Conservation (phyloP, 2,329 filamentous ascomycete species). For the Apiospora arundinis region DNA sequence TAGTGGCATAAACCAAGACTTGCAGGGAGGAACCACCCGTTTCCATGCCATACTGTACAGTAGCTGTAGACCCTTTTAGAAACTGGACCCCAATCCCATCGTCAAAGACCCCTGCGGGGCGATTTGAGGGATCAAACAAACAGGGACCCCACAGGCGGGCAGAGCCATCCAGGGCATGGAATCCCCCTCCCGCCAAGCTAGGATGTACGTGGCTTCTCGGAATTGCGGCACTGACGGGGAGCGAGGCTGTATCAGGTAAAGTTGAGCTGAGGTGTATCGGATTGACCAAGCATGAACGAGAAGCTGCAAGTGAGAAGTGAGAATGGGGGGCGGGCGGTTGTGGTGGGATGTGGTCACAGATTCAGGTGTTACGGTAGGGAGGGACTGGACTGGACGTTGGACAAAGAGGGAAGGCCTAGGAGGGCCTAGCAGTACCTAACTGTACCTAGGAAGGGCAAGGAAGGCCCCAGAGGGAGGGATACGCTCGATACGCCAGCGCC, state of each 20-base stretch:
- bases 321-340: background rate
- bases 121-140: constrained; percentile 9
- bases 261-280: background rate
- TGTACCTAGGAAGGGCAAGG: no score
- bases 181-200: constrained; percentile 14
- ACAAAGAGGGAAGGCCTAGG: no score
- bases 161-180: constrained; percentile 8
- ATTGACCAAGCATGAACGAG: background rate
- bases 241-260: constrained; percentile 1
- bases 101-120: constrained; percentile 3
- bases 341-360: background rate
- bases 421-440: no score
- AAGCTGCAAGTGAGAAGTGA: constrained; percentile 14
- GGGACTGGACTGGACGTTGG: no score
- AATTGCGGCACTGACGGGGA: background rate
- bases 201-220: constrained; percentile 15
- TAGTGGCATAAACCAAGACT: background rate
- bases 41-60: no score
- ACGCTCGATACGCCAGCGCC: constrained; percentile 1
- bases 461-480: background rate
- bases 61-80: constrained; percentile 1
- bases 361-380: background rate
- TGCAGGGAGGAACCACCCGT: background rate
- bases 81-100: constrained; percentile 18
- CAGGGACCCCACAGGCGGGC: background rate